Evolutionary conservation across 768 basidiomycete genomes (phyloP).

Genomic region (Mycena sanguinolenta): DNA sequence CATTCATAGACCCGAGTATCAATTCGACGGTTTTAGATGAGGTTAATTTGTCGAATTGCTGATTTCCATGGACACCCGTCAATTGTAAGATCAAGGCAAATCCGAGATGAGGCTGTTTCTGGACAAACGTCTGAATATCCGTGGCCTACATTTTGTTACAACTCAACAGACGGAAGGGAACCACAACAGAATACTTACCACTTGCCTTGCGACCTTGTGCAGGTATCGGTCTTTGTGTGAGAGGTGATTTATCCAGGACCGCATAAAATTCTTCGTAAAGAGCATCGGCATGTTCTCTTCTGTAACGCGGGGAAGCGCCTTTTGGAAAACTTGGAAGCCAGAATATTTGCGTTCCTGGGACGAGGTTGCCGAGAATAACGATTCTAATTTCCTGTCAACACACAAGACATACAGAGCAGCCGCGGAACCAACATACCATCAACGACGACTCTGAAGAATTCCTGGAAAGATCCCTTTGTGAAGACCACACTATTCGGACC

Average conservation of each 20-base stretch:
- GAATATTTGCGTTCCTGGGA: slow-evolving; percentile 93
- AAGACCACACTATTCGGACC: slow-evolving; percentile 51
- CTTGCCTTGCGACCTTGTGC: slow-evolving; percentile 88
- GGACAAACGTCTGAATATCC: slow-evolving; percentile 81
- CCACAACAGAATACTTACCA: slow-evolving; percentile 62
- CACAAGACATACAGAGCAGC: not conserved
- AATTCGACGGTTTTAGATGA: slow-evolving; percentile 93
- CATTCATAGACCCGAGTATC: slow-evolving; percentile 81
- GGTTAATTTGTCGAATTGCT: slow-evolving; percentile 92
- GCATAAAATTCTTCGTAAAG: slow-evolving; percentile 96
- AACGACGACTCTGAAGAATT: slow-evolving; percentile 92
- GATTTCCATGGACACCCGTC: slow-evolving; percentile 84
- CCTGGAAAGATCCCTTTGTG: slow-evolving; percentile 79
- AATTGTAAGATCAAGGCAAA: slow-evolving; percentile 89
- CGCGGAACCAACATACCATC: slow-evolving; percentile 73
- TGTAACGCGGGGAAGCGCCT: slow-evolving; percentile 76
- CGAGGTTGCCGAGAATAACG: slow-evolving; percentile 85
- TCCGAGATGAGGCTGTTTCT: slow-evolving; percentile 82
- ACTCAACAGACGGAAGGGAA: slow-evolving; percentile 1
- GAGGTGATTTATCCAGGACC: slow-evolving; percentile 96
- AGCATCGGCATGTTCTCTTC: slow-evolving; percentile 83
- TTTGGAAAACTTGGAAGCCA: slow-evolving; percentile 95
- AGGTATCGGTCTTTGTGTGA: slow-evolving; percentile 89
- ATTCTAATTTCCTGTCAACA: slow-evolving; percentile 65
- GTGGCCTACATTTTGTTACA: slow-evolving; percentile 63